Percentiles rank a stretch among this genome's conserved stretches.
Conservation (phyloP, 352 stramenopile genomes). For the Phytophthora cryptogea region DNA sequence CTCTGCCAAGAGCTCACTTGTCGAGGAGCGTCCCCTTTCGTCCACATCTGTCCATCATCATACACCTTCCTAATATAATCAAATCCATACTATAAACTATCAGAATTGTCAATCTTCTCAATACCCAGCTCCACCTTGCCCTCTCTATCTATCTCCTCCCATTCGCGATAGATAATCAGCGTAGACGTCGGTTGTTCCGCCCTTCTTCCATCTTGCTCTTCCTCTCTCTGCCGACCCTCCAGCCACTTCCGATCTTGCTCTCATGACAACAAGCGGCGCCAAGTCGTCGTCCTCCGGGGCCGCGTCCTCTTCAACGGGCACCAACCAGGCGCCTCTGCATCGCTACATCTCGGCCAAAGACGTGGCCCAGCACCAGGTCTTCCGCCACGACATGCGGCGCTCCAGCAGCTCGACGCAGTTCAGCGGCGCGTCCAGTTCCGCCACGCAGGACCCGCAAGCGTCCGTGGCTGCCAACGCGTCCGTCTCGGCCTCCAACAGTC, state of each 20-base stretch:
- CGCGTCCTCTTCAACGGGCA: conserved; percentile 8
- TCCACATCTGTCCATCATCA: conserved; percentile 7
- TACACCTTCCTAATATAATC: not conserved
- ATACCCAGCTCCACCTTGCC: not conserved
- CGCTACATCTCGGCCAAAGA: conserved; percentile 69
- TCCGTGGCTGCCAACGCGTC: conserved; percentile 33
- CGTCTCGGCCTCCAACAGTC: conserved; percentile 50
- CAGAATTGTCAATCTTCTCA: not conserved
- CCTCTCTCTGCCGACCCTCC: conserved; percentile 29
- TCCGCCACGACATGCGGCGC: conserved; percentile 43
- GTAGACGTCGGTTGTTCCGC: conserved; percentile 15
- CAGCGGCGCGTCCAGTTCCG: conserved; percentile 10
- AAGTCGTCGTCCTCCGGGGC: conserved; percentile 26
- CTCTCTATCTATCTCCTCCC: conserved; percentile 2
- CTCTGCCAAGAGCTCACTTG: conserved; percentile 10
- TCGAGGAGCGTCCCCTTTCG: conserved; percentile 1
- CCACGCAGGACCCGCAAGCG: not conserved
- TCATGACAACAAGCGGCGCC: conserved; percentile 39
- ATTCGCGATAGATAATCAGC: conserved; percentile 7
- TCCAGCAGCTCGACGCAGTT: conserved; percentile 45
- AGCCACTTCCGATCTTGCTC: conserved; percentile 13
- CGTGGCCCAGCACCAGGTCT: conserved; percentile 61
- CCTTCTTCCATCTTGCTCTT: conserved; percentile 18
- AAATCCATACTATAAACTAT: not conserved
- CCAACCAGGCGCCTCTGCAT: conserved; percentile 33